Evolutionary conservation across 2,329 filamentous ascomycete species (phyloP).

Genomic region (Pseudocercospora fijiensis): DNA sequence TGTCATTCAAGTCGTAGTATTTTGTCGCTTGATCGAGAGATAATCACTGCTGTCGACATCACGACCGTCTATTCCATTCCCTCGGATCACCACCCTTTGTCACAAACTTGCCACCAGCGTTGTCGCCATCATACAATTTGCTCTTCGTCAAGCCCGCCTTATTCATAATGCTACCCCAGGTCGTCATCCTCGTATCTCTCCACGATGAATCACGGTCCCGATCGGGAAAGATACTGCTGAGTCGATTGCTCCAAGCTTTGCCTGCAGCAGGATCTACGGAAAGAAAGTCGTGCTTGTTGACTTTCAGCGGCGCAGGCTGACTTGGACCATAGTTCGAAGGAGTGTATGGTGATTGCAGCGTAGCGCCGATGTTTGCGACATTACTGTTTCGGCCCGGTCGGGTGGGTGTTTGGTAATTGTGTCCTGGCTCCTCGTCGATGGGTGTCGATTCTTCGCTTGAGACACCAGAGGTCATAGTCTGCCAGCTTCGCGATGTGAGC

Average conservation of each 20-base stretch:
- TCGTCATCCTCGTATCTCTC: constrained; percentile 32
- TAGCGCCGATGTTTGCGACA: constrained; percentile 22
- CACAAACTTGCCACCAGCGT: background rate
- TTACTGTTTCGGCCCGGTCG: constrained; percentile 24
- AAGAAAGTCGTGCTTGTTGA: constrained; percentile 12
- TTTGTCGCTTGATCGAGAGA: no score
- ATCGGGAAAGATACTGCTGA: constrained; percentile 1
- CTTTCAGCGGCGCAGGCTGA: constrained; percentile 12
- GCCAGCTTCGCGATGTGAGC: constrained; percentile 19
- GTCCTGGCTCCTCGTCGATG: constrained; percentile 17
- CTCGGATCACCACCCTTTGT: constrained; percentile 24
- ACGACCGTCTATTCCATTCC: constrained; percentile 22
- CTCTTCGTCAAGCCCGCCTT: constrained; percentile 42
- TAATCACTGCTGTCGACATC: no score
- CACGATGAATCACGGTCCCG: constrained; percentile 18
- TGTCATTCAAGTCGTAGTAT: no score
- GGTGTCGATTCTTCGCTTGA: constrained; percentile 20
- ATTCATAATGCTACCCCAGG: constrained; percentile 46
- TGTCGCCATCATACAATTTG: constrained; percentile 14
- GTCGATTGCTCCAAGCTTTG: constrained; percentile 1
- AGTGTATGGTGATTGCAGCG: constrained; percentile 24
- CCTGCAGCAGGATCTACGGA: constrained; percentile 14
- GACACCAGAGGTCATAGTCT: constrained; percentile 14
- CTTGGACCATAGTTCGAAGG: constrained; percentile 21
- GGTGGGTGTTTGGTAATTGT: constrained; percentile 23